Base-by-base conservation (phyloP, 495 filamentous ascomycete species). In the Aspergillus taichungensis region DNA sequence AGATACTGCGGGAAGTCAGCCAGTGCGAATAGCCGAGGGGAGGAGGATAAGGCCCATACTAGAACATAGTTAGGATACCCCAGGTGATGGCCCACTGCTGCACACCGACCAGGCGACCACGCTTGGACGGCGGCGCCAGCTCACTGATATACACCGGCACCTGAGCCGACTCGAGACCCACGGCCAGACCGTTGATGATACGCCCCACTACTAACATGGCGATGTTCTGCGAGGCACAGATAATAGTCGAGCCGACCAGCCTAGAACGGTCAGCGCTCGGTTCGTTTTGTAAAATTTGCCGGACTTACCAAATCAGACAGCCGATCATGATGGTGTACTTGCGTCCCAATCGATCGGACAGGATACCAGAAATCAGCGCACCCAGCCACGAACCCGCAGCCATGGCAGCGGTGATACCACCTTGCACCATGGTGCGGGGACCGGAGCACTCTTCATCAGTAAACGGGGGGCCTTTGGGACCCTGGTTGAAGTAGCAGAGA, bases 61-160 rank as follows among this genome's bases (percentile, higher is more conserved):
- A 73, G 73, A 82, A 90, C 85, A 90, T 88, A 60, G 88, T 88
- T 37, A 88, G 46, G 46, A 89, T 88, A 57, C 86, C 86, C 82
- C 82, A 87, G 41, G 82, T 87, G 49, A 90, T 87, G 37, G 85
- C 79, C 84, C 85, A 87, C 65, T 88, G 85, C 50, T 88, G 81
- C 46, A 78, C 72, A 34, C 83, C 81, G 31, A 88, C 79, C 18
- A 92, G 71, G 30, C 84, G 76, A 32, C 86, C 86, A 53, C 87
- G 79, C 63, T 79, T 82, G 13, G 74, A 73, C 3, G 84, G 84
- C 7, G 79, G 82, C 0, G 86, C 71, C 41, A 89, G 59, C 57
- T 91, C 87, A 30, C 83, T 79, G 49, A 89, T 82, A 57, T 89
- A 90, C 43, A 89, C 84, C 3, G 87, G 87, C 13, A 88, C 84